Evolutionary conservation across 2,329 filamentous ascomycete genomes (phyloP), one percentile per base, ranked within the genome.

Genomic region (Aspergillus sp.): DNA sequence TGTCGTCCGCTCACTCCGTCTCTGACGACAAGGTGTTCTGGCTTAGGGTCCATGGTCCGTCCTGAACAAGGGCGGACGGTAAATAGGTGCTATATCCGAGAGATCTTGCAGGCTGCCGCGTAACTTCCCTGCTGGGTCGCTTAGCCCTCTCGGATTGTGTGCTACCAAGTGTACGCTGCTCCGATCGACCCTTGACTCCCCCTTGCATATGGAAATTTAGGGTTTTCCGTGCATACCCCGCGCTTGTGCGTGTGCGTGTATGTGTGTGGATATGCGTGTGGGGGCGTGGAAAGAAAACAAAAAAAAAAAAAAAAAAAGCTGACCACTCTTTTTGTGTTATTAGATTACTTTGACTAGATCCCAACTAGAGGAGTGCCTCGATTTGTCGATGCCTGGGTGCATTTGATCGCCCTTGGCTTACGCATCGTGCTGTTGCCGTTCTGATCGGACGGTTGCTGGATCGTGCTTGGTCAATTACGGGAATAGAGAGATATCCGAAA

Each of bases 51-150:
- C 69, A 72, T 68, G 74, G 79, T 82, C 80, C 79, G 80, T 81
- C 80, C 78, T 81, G 78, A 80, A 76, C 62, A 76, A 78, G 78
- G 79, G 76, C 79, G 80, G 80, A 81, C 79, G 78, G 78, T 80
- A 80, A 81, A 72, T 74, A 69, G 63, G 69, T 69, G 49, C 47
- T 54, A 59, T 50, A 61, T 57, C 64, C 52, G 36, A 55, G 38
- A 41, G 39, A 30, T 32, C n/a, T 25, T 30, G 25, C 39, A 36
- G 28, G 15, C 41, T 45, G 19, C 53, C 39, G 19, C 28, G 21
- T 45, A 47, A 41, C 28, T 23, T 55, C 19, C 39, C 23, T 28
- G 53, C 53, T n/a, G n/a, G 53, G 15, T 45, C 9, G 19, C 25
- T 36, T 50, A 28, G n/a, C 47, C 28, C 28, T 55, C 52, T 47